Evolutionary conservation across 1,284 basidiomycete genomes (phyloP).

Genomic region (Leccinum ambiguum): DNA sequence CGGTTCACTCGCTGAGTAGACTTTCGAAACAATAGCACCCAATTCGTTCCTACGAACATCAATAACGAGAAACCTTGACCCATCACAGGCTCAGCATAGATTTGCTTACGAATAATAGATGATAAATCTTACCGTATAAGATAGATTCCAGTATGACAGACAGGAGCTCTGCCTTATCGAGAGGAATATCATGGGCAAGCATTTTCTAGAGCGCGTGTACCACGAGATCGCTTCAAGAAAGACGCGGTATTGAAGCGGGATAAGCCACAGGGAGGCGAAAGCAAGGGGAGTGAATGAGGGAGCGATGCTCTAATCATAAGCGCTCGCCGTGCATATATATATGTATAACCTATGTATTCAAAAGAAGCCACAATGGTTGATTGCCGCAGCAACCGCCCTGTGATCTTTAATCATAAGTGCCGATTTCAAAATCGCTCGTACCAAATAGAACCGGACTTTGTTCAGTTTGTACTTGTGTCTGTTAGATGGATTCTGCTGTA

Average conservation of each 20-base stretch:
- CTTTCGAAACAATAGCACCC: constrained; percentile 11
- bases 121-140: constrained; percentile 20
- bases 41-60: constrained; percentile 22
- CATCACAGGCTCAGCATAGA: background rate
- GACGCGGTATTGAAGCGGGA: no score
- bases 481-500: background rate
- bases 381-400: background rate
- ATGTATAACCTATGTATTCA: background rate
- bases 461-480: background rate
- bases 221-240: no score
- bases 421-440: background rate
- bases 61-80: constrained; percentile 20
- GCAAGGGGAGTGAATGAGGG: background rate
- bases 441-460: background rate
- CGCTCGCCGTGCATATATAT: background rate
- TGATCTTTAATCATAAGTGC: background rate
- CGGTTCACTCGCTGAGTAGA: constrained; percentile 9
- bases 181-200: no score
- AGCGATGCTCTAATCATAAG: background rate
- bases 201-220: no score
- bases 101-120: background rate
- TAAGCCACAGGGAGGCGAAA: no score
- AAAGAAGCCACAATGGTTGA: background rate
- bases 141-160: no score
- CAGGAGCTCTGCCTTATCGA: no score